Conservation (phyloP, 192 early-diverging fungal species). For the Linnemannia elongata region DNA sequence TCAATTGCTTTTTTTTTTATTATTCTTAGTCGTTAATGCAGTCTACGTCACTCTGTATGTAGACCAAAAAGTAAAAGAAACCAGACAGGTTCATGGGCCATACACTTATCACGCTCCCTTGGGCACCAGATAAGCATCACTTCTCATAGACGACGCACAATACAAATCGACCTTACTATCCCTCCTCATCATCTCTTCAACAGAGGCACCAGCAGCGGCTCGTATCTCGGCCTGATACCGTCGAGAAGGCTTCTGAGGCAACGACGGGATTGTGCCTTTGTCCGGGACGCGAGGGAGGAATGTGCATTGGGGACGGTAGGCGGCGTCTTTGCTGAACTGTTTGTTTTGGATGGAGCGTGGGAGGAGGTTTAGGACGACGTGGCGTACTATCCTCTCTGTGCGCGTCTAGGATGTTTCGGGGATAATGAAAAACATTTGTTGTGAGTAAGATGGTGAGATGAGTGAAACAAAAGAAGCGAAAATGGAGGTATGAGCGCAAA, state of each 20-base stretch:
- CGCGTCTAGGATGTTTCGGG: constrained; percentile 3
- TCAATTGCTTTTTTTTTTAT: no score
- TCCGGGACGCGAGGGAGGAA: not conserved
- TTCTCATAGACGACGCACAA: no score
- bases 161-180: not conserved
- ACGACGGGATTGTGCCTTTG: not conserved
- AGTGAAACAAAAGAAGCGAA: not conserved
- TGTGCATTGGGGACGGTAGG: constrained; percentile 24
- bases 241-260: not conserved
- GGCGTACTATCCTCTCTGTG: constrained; percentile 2
- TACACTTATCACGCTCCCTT: no score
- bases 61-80: no score
- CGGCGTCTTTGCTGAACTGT: constrained; percentile 10
- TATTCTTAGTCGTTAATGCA: no score
- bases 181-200: not conserved
- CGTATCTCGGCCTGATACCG: not conserved
- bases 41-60: no score
- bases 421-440: not conserved
- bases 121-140: no score
- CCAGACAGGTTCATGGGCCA: no score
- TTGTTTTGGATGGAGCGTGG: constrained; percentile 17
- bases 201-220: not conserved
- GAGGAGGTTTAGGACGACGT: constrained; percentile 22
- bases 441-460: not conserved
- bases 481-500: no score